Percentiles rank a stretch among this genome's conserved stretches.
phyloP scores from a whole-genome alignment of 1,139 yeast genomes.

The Yamadazyma atmosphaerica region DNA sequence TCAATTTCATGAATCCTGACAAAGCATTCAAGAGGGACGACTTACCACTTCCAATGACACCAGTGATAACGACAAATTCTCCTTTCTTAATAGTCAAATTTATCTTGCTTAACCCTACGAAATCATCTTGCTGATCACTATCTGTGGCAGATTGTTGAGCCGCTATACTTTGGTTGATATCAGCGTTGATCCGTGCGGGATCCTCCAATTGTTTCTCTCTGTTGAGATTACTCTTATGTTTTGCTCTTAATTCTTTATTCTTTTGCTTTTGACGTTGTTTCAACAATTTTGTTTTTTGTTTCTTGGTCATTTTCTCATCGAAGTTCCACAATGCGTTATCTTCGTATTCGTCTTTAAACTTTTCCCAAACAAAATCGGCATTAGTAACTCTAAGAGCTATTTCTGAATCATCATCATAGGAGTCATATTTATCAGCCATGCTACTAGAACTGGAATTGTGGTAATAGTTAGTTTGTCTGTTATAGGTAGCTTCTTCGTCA shows the following conservation, averaged over 20 bases:
- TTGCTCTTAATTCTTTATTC: slow-evolving; percentile 9
- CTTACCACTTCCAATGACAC: slow-evolving; percentile 49
- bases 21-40: slow-evolving; percentile 58
- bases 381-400: slow-evolving; percentile 26
- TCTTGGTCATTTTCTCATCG: slow-evolving; percentile 15
- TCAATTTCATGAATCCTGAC: slow-evolving; percentile 39
- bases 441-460: neutral
- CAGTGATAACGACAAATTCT: slow-evolving; percentile 41
- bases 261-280: slow-evolving; percentile 18
- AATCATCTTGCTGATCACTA: slow-evolving; percentile 14
- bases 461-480: neutral
- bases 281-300: slow-evolving; percentile 16
- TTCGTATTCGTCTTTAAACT: slow-evolving; percentile 30
- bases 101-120: slow-evolving; percentile 33
- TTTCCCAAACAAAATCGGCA: slow-evolving; percentile 40
- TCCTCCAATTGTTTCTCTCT: slow-evolving; percentile 4
- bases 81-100: slow-evolving; percentile 27
- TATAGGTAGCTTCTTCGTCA: slow-evolving; percentile 9
- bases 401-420: slow-evolving; percentile 8
- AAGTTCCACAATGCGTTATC: slow-evolving; percentile 27
- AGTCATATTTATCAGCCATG: neutral
- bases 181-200: slow-evolving; percentile 2
- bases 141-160: neutral
- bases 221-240: slow-evolving; percentile 5
- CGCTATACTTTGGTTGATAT: slow-evolving; percentile 2